Percentiles rank a stretch among this genome's conserved stretches.
phyloP scores from a whole-genome alignment of 2,329 filamentous ascomycete species.

The Xylogone sp. region DNA sequence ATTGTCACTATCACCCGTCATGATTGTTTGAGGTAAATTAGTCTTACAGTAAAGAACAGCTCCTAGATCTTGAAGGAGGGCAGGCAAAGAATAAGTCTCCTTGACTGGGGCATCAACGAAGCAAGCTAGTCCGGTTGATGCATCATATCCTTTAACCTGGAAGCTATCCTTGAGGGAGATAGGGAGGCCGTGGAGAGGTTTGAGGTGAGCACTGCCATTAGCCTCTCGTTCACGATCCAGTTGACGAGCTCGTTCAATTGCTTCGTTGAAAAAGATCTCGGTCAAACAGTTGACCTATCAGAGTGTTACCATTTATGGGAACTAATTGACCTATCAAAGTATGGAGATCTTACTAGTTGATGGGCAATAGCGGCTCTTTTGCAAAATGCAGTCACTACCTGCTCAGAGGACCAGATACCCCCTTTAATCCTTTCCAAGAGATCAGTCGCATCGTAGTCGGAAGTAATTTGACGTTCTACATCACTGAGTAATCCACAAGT shows the following conservation, averaged over 20 bases:
- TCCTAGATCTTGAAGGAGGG: slow-evolving; percentile 51
- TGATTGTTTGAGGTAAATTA: slow-evolving; percentile 56
- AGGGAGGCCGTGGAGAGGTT: slow-evolving; percentile 57
- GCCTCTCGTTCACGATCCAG: slow-evolving; percentile 43
- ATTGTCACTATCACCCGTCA: slow-evolving; percentile 51
- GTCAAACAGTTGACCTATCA: slow-evolving; percentile 35
- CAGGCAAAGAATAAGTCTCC: slow-evolving; percentile 50
- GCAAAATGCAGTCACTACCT: slow-evolving; percentile 42
- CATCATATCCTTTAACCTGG: slow-evolving; percentile 45
- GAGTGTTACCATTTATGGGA: slow-evolving; percentile 7
- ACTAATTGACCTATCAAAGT: neutral
- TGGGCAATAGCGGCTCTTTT: slow-evolving; percentile 46
- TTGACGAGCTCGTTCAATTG: slow-evolving; percentile 34
- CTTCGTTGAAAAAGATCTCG: slow-evolving; percentile 44
- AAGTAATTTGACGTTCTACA: slow-evolving; percentile 13
- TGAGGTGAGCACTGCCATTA: slow-evolving; percentile 34
- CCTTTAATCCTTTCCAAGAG: slow-evolving; percentile 17
- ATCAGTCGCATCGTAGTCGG: slow-evolving; percentile 17
- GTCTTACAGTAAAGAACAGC: slow-evolving; percentile 65
- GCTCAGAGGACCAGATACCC: slow-evolving; percentile 20
- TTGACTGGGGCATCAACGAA: slow-evolving; percentile 47
- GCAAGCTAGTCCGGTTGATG: slow-evolving; percentile 50
- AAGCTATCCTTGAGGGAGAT: slow-evolving; percentile 57
- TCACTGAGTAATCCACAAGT: slow-evolving; percentile 16
- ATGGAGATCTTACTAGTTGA: slow-evolving; percentile 33